Evolutionary conservation across 2,329 filamentous ascomycete genomes (phyloP).

Genomic region (Helotiales sp.): DNA sequence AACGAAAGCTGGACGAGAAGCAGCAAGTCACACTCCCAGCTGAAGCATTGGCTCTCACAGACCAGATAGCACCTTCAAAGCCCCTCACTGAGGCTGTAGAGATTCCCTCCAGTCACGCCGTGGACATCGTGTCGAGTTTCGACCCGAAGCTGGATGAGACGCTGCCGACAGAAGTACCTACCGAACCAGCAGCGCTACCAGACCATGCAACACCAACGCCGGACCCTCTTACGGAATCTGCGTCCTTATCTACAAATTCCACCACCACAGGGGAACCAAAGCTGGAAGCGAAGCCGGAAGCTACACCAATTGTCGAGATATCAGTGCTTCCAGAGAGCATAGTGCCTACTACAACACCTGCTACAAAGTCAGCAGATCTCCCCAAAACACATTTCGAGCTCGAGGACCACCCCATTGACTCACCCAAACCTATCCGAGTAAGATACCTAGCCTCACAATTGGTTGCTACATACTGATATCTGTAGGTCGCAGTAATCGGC

Average conservation of each 20-base stretch:
- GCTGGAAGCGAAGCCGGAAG: not conserved
- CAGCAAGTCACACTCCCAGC: not conserved
- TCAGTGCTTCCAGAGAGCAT: too few species aligned
- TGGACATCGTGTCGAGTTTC: not conserved
- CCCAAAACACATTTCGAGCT: slow-evolving; percentile 33
- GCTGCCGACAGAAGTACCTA: not conserved
- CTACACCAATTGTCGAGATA: too few species aligned
- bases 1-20: not conserved
- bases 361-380: slow-evolving; percentile 11
- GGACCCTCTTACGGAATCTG: not conserved
- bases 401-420: slow-evolving; percentile 40
- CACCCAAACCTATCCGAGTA: slow-evolving; percentile 10
- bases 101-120: too few species aligned
- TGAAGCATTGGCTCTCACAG: too few species aligned
- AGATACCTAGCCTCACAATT: slow-evolving; percentile 3
- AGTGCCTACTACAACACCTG: not conserved
- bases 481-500: slow-evolving; percentile 49
- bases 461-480: not conserved
- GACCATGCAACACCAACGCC: not conserved
- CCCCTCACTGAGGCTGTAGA: not conserved
- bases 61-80: too few species aligned
- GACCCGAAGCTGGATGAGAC: not conserved
- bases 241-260: not conserved
- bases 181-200: not conserved
- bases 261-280: not conserved